These are phyloP conservation scores for Helichrysum umbraculigerum DNA, from an alignment of 129 eudicot species.

Conservation along the genomic window DNA sequence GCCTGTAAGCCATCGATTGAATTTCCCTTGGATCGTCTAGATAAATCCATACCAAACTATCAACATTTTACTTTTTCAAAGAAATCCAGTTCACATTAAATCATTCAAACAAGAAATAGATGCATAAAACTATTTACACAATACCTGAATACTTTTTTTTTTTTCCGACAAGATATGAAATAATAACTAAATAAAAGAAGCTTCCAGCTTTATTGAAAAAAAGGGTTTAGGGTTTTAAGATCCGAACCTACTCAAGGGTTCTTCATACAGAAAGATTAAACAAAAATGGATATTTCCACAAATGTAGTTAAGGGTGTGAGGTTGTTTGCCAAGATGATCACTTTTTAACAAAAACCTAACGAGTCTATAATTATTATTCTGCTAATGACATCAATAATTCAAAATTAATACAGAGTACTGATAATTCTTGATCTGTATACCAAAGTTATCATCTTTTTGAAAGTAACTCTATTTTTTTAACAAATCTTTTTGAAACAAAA, in stretches of 20 bases:
- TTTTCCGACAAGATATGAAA: not conserved
- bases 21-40: not conserved
- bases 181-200: not conserved
- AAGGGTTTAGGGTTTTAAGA: not conserved
- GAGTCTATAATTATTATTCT: not conserved
- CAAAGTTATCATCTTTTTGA: not conserved
- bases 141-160: not conserved
- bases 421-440: not conserved
- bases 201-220: not conserved
- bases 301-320: not conserved
- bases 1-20: conserved; percentile 64
- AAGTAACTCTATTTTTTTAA: too few species aligned
- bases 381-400: not conserved
- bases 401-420: too few species aligned
- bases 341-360: not conserved
- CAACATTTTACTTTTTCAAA: not conserved
- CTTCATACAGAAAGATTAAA: not conserved
- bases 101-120: not conserved
- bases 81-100: too few species aligned
- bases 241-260: not conserved
- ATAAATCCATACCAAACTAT: not conserved
- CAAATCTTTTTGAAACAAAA: not conserved
- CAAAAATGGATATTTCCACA: not conserved
- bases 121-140: not conserved
- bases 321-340: not conserved